Conservation (phyloP, 805 yeast species). For the Cyberlindnera xishuangbannaensis region DNA sequence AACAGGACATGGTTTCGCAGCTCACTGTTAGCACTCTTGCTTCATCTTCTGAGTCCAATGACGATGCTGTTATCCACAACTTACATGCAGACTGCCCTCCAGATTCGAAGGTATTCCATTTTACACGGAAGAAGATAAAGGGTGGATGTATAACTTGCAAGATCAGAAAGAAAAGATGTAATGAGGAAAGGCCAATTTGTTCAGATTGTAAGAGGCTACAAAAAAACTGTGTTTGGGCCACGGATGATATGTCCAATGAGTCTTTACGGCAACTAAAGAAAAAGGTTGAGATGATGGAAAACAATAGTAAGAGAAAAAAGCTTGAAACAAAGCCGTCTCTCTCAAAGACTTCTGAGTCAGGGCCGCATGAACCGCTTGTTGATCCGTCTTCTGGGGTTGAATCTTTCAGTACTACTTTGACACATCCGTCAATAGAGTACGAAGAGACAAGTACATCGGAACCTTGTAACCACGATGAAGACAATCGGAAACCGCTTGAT, state of each 20-base stretch:
- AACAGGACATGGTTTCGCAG: too few relatives aligned
- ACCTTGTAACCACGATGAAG: slow-evolving; percentile 5
- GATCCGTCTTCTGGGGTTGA: too few relatives aligned
- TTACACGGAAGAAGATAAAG: slow-evolving; percentile 37
- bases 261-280: slow-evolving; percentile 23
- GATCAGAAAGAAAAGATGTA: slow-evolving; percentile 66
- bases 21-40: too few relatives aligned
- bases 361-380: too few relatives aligned
- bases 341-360: too few relatives aligned
- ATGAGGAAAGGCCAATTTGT: slow-evolving; percentile 66
- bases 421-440: too few relatives aligned
- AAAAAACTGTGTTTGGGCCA: slow-evolving; percentile 67
- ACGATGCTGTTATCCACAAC: slow-evolving; percentile 18
- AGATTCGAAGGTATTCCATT: slow-evolving; percentile 20
- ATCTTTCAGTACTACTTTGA: too few relatives aligned
- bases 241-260: slow-evolving; percentile 33
- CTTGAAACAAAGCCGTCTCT: slow-evolving; percentile 1
- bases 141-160: slow-evolving; percentile 70
- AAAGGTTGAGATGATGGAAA: slow-evolving; percentile 23
- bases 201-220: slow-evolving; percentile 60
- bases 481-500: slow-evolving; percentile 12
- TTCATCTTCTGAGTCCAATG: too few relatives aligned
- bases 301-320: slow-evolving; percentile 7
- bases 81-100: slow-evolving; percentile 14
- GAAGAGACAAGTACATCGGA: too few relatives aligned